A percentile compares a stretch with the other conserved stretches of the same genome.
phyloP scores from a whole-genome alignment of 2,329 filamentous ascomycete genomes.

The Blastomyces gilchristii region DNA sequence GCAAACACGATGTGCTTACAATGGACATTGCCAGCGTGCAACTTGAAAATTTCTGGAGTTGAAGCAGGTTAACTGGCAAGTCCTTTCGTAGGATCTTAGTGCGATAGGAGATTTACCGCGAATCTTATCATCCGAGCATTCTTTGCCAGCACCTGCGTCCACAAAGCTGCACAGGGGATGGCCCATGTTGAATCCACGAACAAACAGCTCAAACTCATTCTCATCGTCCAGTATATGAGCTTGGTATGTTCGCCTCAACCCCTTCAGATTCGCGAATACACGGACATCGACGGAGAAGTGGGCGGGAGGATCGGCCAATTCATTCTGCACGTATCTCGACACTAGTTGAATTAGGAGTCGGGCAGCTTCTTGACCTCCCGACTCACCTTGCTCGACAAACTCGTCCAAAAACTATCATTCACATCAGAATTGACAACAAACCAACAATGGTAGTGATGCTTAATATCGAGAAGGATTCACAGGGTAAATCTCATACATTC shows the following conservation, averaged over 20 bases:
- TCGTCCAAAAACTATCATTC: conserved; percentile 25
- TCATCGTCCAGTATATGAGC: conserved; percentile 20
- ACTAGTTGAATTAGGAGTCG: conserved; percentile 21
- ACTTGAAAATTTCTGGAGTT: conserved; percentile 23
- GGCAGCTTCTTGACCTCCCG: conserved; percentile 25
- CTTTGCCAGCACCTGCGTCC: conserved; percentile 36
- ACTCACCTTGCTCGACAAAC: conserved; percentile 23
- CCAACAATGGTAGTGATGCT: background rate
- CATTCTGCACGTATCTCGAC: conserved; percentile 18
- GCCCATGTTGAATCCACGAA: conserved; percentile 36
- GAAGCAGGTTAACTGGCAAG: conserved; percentile 8
- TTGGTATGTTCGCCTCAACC: conserved; percentile 28
- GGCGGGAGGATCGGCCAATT: conserved; percentile 15
- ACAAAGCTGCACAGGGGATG: conserved; percentile 31
- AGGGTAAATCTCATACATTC: conserved; percentile 21
- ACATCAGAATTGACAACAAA: background rate
- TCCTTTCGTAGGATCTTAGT: background rate
- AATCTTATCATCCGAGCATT: conserved; percentile 36
- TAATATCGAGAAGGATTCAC: background rate
- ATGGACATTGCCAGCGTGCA: conserved; percentile 30
- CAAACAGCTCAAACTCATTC: conserved; percentile 25
- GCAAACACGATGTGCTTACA: conserved; percentile 35
- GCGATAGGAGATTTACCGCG: conserved; percentile 23
- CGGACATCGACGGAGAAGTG: conserved; percentile 26
- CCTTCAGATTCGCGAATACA: conserved; percentile 32